These are phyloP conservation scores for Erythrophleum fordii DNA, from an alignment of 306 rosid species.

Conservation along the genomic window DNA sequence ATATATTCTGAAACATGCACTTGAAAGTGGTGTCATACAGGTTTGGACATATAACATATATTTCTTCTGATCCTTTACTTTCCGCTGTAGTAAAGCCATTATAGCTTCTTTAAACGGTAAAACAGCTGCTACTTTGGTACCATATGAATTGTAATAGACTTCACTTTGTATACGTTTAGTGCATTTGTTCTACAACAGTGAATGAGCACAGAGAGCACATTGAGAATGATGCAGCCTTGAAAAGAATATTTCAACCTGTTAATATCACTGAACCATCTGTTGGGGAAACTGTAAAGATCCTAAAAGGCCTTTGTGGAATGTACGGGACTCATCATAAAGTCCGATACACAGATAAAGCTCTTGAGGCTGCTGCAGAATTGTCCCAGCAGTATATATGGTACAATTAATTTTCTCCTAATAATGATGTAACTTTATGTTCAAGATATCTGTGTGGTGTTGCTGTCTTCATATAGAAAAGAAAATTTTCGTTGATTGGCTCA, in stretches of 20 bases:
- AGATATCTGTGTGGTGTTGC: neutral
- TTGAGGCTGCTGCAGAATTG: conserved; percentile 67
- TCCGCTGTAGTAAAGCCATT: neutral
- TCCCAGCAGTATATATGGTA: conserved; percentile 73
- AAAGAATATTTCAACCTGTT: conserved; percentile 62
- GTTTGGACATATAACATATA: neutral
- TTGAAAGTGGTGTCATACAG: conserved; percentile 17
- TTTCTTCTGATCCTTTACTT: neutral
- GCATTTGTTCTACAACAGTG: conserved; percentile 71
- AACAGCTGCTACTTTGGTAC: neutral
- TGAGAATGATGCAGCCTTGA: conserved; percentile 69
- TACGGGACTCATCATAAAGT: conserved; percentile 78
- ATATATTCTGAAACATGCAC: conserved; percentile 4
- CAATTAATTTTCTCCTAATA: neutral
- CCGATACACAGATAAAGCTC: conserved; percentile 69
- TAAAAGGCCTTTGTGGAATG: conserved; percentile 70
- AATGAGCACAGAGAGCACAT: conserved; percentile 71
- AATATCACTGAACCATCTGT: conserved; percentile 67
- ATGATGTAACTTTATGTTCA: neutral
- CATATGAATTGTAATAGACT: neutral
- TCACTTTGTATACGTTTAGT: conserved; percentile 37
- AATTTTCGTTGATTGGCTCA: neutral
- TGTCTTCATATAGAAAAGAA: too few relatives aligned
- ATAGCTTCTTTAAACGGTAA: neutral
- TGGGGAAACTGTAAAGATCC: conserved; percentile 65